These are phyloP conservation scores for Saprolegnia parasitica DNA, from an alignment of 352 stramenopile species.

Conservation along the genomic window DNA sequence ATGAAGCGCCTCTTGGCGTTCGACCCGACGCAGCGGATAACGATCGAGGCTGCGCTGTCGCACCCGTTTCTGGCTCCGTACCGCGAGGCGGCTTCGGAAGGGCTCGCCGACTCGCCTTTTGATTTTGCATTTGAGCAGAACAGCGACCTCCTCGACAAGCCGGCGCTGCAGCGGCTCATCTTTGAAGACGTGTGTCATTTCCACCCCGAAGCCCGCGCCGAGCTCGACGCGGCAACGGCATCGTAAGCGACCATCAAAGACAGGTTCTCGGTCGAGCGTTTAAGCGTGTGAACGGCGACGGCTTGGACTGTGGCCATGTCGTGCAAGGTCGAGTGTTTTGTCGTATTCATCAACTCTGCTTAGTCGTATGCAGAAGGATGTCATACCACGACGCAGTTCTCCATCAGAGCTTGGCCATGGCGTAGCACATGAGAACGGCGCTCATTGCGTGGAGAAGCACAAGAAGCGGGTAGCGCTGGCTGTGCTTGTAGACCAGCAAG, in stretches of 20 bases:
- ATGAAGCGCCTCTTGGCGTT: slow-evolving; percentile 85
- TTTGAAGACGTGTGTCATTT: slow-evolving; percentile 85
- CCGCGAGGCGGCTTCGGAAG: slow-evolving; percentile 43
- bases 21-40: slow-evolving; percentile 71
- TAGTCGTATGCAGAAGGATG: too few relatives aligned
- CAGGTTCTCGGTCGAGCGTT: too few relatives aligned
- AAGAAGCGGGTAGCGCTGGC: background rate
- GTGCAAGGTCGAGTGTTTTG: too few relatives aligned
- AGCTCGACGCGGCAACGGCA: slow-evolving; percentile 34
- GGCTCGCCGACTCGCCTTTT: slow-evolving; percentile 13
- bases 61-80: slow-evolving; percentile 75
- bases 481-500: background rate
- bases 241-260: too few relatives aligned
- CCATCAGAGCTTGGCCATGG: slow-evolving; percentile 9
- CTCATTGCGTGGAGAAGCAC: slow-evolving; percentile 11
- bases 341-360: too few relatives aligned
- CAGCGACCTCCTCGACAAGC: slow-evolving; percentile 54
- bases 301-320: too few relatives aligned
- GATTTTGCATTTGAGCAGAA: slow-evolving; percentile 29
- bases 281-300: too few relatives aligned
- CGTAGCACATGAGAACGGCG: background rate
- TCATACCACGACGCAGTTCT: too few relatives aligned
- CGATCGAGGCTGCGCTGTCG: slow-evolving; percentile 63
- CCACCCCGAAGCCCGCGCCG: slow-evolving; percentile 58
- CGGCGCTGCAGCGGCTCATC: slow-evolving; percentile 69